phyloP scores from a whole-genome alignment of 2,329 filamentous ascomycete genomes.

The Chrysoporthe cubensis region DNA sequence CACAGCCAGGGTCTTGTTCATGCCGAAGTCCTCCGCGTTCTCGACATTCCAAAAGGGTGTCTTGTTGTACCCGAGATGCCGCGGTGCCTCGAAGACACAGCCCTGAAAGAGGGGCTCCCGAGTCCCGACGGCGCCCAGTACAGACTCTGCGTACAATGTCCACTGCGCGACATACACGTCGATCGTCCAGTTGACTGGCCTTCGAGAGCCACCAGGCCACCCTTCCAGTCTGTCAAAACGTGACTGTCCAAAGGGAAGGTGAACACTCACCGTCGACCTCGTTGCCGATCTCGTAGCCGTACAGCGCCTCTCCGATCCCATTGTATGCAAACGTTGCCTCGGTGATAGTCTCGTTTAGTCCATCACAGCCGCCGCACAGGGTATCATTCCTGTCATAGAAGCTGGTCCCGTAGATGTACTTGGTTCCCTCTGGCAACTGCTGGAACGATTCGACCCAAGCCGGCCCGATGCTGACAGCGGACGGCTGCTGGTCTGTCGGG shows the following conservation, averaged over 20 bases:
- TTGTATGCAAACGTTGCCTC: constrained; percentile 13
- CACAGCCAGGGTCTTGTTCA: constrained; percentile 5
- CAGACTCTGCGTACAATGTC: constrained; percentile 13
- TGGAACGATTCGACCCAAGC: constrained; percentile 21
- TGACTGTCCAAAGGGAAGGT: background rate
- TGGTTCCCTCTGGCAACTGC: constrained; percentile 13
- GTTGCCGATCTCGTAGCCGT: constrained; percentile 18
- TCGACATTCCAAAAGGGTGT: constrained; percentile 18
- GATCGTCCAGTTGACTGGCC: constrained; percentile 7
- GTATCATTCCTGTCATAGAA: constrained; percentile 13
- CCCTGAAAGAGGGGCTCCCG: constrained; percentile 19
- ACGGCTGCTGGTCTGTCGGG: constrained; percentile 17
- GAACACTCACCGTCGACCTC: constrained; percentile 13
- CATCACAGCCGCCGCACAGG: background rate
- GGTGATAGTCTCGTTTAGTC: constrained; percentile 10
- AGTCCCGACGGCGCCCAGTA: constrained; percentile 4
- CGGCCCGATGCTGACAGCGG: constrained; percentile 19
- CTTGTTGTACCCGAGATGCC: constrained; percentile 3
- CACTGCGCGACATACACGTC: constrained; percentile 18
- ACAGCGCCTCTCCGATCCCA: constrained; percentile 12
- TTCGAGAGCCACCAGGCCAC: constrained; percentile 17
- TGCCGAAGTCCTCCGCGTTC: constrained; percentile 6
- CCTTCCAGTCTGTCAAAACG: constrained; percentile 1
- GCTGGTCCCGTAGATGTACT: constrained; percentile 19
- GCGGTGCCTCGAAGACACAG: constrained; percentile 20